Conservation (phyloP, 2,329 filamentous ascomycete species). For the Zopfia rhizophila region DNA sequence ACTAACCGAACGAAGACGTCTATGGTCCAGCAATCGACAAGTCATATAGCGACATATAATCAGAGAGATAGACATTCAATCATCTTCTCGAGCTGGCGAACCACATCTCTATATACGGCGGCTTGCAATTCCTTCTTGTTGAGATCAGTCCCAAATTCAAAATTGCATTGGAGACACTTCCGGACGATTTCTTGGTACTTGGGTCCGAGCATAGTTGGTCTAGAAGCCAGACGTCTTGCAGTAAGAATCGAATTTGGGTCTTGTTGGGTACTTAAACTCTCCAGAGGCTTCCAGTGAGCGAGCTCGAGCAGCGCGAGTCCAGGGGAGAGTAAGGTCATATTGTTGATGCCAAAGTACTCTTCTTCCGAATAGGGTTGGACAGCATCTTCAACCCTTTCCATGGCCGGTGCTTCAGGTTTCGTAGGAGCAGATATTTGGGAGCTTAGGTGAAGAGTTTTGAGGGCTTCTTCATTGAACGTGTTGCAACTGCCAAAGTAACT, state of each 20-base stretch:
- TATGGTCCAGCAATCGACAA: too few species aligned
- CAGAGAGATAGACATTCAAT: constrained; percentile 22
- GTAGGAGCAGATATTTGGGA: constrained; percentile 13
- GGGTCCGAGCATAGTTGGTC: constrained; percentile 24
- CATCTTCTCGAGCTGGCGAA: constrained; percentile 32
- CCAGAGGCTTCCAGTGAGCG: constrained; percentile 33
- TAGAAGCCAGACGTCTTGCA: constrained; percentile 31
- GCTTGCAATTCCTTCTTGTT: constrained; percentile 31
- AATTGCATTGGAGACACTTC: constrained; percentile 32
- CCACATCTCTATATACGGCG: constrained; percentile 37
- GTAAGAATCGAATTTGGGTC: constrained; percentile 32
- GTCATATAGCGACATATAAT: too few species aligned
- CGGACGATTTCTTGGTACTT: constrained; percentile 29
- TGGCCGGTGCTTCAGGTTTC: not conserved
- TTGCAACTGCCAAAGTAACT: constrained; percentile 24
- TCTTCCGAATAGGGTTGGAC: constrained; percentile 21
- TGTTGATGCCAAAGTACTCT: constrained; percentile 34
- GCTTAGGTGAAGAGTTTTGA: constrained; percentile 32
- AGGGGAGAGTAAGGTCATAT: constrained; percentile 34
- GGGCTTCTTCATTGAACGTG: constrained; percentile 15
- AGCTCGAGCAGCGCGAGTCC: constrained; percentile 40
- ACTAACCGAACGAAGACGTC: too few species aligned
- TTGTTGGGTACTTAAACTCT: constrained; percentile 22
- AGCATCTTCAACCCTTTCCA: constrained; percentile 28
- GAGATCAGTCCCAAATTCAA: constrained; percentile 28